phyloP scores from a whole-genome alignment of 2,329 filamentous ascomycete species.

The Tolypocladium capitatum region DNA sequence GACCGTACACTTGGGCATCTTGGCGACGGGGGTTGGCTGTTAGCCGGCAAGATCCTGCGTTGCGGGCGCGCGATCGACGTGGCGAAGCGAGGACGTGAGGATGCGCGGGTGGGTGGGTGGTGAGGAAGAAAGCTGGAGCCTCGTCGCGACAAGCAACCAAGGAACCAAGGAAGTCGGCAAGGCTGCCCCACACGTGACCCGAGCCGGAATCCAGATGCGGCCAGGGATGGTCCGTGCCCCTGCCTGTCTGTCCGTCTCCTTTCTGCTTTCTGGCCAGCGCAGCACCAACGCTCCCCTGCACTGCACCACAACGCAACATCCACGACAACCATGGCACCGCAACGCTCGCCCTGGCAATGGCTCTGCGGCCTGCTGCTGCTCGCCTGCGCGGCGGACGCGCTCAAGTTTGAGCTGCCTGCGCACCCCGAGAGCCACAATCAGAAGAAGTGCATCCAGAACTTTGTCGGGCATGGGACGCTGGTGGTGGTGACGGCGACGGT shows the following conservation, averaged over 20 bases:
- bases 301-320: background rate
- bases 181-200: background rate
- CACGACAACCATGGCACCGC: conserved; percentile 30
- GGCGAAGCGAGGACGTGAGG: background rate
- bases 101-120: background rate
- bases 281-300: background rate
- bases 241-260: background rate
- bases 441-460: conserved; percentile 92
- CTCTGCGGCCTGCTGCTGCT: conserved; percentile 46
- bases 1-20: conserved; percentile 78
- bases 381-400: conserved; percentile 44
- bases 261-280: conserved; percentile 5
- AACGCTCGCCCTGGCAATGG: conserved; percentile 40
- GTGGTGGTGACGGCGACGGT: conserved; percentile 91
- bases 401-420: conserved; percentile 88
- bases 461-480: conserved; percentile 79
- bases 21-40: conserved; percentile 18
- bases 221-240: too few relatives aligned
- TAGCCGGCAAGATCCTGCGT: background rate
- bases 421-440: conserved; percentile 44
- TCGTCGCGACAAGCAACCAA: background rate
- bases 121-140: background rate
- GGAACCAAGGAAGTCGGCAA: background rate
- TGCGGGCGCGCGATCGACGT: background rate
- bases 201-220: too few relatives aligned